Conservation (phyloP, 108 stramenopile genomes). For the Craspedostauros australis region DNA sequence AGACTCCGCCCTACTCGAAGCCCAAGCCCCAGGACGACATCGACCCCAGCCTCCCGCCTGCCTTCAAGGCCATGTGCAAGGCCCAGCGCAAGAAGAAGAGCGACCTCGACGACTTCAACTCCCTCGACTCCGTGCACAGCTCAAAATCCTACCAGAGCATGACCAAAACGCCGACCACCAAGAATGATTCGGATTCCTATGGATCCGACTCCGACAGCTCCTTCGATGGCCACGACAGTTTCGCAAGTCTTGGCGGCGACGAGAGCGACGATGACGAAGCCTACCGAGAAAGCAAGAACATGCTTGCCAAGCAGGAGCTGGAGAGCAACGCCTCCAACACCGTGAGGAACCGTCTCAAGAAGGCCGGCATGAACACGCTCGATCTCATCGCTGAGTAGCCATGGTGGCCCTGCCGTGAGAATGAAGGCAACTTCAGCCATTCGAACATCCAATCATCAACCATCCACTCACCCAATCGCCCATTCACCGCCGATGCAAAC, state of each 20-base stretch:
- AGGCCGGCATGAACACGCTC: no score
- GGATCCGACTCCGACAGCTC: no score
- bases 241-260: conserved; percentile 24
- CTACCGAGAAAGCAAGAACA: conserved; percentile 28
- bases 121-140: conserved; percentile 17
- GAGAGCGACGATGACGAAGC: conserved; percentile 32
- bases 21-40: not conserved
- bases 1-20: not conserved
- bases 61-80: conserved; percentile 17
- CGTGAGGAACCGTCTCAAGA: not conserved
- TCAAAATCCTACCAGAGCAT: not conserved
- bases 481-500: no score
- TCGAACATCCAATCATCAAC: no score
- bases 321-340: conserved; percentile 11
- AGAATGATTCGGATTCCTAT: conserved; percentile 18
- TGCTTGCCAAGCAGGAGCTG: conserved; percentile 17
- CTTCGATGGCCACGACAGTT: conserved; percentile 23
- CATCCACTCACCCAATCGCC: no score
- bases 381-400: no score
- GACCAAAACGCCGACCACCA: conserved; percentile 1
- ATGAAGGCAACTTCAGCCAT: no score
- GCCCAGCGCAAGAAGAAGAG: conserved; percentile 9
- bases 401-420: no score
- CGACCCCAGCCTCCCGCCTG: conserved; percentile 23
- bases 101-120: conserved; percentile 20